Base-by-base conservation (phyloP, 2,329 filamentous ascomycete genomes). In the Tolypocladium tropicale region DNA sequence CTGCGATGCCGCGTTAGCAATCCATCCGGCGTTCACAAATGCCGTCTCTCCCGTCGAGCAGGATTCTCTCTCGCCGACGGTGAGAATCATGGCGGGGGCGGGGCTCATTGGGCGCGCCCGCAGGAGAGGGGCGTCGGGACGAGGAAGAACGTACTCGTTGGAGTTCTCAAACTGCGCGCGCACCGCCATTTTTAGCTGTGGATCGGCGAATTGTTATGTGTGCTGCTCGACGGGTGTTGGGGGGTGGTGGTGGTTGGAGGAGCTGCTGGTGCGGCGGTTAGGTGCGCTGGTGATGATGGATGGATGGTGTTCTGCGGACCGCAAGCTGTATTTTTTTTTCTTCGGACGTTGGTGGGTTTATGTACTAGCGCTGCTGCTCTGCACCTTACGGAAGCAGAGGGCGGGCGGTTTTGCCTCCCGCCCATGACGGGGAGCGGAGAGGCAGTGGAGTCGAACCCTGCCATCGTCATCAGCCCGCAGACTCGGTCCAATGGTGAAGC, bases 111-210 rank as follows among this genome's bases (percentile, higher is more conserved):
- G 48, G n/a, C n/a, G n/a, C 25, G 49, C 36, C 36, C 43, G 48
- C 54, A n/a, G n/a, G n/a, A n/a, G n/a, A n/a, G 28, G 53, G 28
- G 46, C 46, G n/a, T 32, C 46, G 46, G 28, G 52, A 33, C 18
- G 34, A 53, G 43, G 21, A 54, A n/a, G 30, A 52, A 77, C 85
- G 70, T 78, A 93, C 89, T 94, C 89, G 77, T 93, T 93, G 67
- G 88, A 93, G 78, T 92, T 93, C 76, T 94, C 89, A 72, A 94
- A 94, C 72, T 90, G 83, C 64, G 84, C 83, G 69, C 84, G 82
- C 57, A 86, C 82, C 68, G 84, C 82, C 84, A 86, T 86, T 68
- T 65, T 77, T 65, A 49, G 4, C 23, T 53, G 12, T 32, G 48
- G 2, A 23, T 48, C 21, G 18, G 30, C 14, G 33, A 33, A 33